phyloP scores from a whole-genome alignment of 495 filamentous ascomycete genomes.

The Cenococcum geophilum region DNA sequence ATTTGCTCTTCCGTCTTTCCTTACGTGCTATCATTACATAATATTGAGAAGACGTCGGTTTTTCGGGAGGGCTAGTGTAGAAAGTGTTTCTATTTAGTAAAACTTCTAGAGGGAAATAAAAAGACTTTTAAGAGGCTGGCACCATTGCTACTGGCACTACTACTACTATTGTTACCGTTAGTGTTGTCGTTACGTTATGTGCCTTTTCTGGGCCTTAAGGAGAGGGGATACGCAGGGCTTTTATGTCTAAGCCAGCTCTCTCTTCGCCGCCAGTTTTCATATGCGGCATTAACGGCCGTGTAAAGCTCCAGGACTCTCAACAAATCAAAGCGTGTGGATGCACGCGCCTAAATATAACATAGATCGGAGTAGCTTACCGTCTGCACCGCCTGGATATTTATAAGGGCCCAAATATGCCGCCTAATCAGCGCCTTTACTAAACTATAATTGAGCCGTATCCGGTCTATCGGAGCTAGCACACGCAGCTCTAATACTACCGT shows the following conservation, averaged over 20 bases:
- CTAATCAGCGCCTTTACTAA: neutral
- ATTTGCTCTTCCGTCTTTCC: neutral
- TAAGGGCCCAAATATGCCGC: neutral
- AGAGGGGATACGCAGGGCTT: neutral
- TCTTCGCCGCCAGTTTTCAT: neutral
- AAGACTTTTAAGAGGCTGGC: neutral
- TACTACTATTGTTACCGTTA: neutral
- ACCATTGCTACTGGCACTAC: neutral
- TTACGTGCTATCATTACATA: neutral
- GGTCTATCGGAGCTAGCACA: neutral
- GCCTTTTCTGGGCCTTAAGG: neutral
- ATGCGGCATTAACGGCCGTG: neutral
- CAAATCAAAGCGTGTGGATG: neutral
- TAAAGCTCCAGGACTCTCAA: neutral
- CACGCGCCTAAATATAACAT: neutral
- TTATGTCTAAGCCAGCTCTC: neutral
- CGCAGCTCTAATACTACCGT: neutral
- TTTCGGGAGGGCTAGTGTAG: neutral
- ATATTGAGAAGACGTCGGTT: neutral
- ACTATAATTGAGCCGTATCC: neutral
- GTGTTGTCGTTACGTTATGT: neutral
- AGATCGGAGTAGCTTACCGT: neutral
- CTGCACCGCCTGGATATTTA: neutral
- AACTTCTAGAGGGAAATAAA: neutral
- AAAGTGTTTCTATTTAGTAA: too few relatives aligned